Percentiles rank a stretch among this genome's conserved stretches.
These are phyloP conservation scores for Cladorrhinum samala DNA, from an alignment of 495 filamentous ascomycete genomes.

Conservation along the genomic window DNA sequence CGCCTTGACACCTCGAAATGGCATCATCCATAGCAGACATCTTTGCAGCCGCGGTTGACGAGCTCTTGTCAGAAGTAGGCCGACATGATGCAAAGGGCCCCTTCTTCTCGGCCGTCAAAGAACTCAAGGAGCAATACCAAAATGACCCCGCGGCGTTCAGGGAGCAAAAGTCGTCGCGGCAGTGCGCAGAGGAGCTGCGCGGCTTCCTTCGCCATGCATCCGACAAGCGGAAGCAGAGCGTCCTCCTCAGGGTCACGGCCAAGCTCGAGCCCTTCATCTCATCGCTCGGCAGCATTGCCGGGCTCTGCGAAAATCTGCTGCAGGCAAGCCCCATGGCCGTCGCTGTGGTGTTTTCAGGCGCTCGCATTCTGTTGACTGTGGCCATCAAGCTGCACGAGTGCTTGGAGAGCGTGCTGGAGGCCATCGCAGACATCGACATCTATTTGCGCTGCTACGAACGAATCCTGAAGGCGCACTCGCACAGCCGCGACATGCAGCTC, in stretches of 20 bases:
- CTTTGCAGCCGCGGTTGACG: conserved; percentile 9
- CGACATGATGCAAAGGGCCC: conserved; percentile 7
- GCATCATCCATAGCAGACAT: background rate
- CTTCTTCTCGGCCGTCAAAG: conserved; percentile 5
- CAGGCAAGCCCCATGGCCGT: conserved; percentile 10
- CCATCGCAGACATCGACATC: conserved; percentile 6
- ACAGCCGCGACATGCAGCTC: conserved; percentile 1
- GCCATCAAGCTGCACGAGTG: conserved; percentile 11
- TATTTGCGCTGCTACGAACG: conserved; percentile 8
- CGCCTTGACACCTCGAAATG: background rate
- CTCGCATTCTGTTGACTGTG: conserved; percentile 10
- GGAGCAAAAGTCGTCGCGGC: background rate
- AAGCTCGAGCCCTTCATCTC: conserved; percentile 9
- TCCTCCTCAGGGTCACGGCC: background rate
- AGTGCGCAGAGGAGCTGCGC: background rate
- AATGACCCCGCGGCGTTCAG: background rate
- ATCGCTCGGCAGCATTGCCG: background rate
- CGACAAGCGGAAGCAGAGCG: background rate
- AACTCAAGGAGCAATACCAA: background rate
- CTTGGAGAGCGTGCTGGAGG: conserved; percentile 8
- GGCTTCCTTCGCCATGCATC: background rate
- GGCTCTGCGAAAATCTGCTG: conserved; percentile 8
- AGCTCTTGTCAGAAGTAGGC: conserved; percentile 7
- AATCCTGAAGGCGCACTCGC: background rate
- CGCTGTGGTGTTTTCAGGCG: conserved; percentile 6